These are phyloP conservation scores for Pseudopithomyces chartarum DNA, from an alignment of 2,329 filamentous ascomycete species.

Conservation along the genomic window DNA sequence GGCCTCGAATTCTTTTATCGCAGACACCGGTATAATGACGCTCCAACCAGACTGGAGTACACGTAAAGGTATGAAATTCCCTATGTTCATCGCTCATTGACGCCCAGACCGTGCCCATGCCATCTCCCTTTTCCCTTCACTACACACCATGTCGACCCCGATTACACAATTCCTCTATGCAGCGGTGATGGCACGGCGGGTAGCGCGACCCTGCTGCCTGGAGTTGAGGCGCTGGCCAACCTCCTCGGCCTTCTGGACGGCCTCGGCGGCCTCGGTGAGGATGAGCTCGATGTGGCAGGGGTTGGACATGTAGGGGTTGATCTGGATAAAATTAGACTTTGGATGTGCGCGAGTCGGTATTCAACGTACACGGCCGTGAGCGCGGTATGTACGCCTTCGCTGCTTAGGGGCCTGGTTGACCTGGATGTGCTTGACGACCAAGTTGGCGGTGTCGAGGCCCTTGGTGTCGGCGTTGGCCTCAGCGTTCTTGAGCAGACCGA, in stretches of 20 bases:
- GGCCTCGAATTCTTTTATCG: conserved; percentile 39
- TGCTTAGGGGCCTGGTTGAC: conserved; percentile 99
- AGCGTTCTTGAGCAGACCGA: conserved; percentile 75
- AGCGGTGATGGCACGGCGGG: conserved; percentile 66
- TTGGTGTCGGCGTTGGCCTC: conserved; percentile 53
- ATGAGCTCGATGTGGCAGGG: conserved; percentile 99
- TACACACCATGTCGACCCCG: conserved; percentile 21
- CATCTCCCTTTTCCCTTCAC: conserved; percentile 33
- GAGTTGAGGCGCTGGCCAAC: conserved; percentile 76
- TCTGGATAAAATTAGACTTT: conserved; percentile 59
- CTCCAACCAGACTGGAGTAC: conserved; percentile 42
- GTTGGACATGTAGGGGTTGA: conserved; percentile 99
- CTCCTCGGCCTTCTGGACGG: conserved; percentile 84
- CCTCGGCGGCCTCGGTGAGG: conserved; percentile 96
- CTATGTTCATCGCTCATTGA: conserved; percentile 48
- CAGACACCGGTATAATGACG: conserved; percentile 46
- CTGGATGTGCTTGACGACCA: conserved; percentile 99
- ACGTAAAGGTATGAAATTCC: conserved; percentile 45
- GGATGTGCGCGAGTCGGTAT: conserved; percentile 4
- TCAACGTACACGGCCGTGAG: conserved; percentile 94
- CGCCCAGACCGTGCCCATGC: conserved; percentile 45
- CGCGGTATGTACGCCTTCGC: conserved; percentile 98
- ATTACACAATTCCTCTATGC: conserved; percentile 45
- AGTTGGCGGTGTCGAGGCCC: conserved; percentile 80
- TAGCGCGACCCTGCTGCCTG: conserved; percentile 82